Conservation (phyloP, 2,329 filamentous ascomycete species). For the Aotearoamyces nothofagi region DNA sequence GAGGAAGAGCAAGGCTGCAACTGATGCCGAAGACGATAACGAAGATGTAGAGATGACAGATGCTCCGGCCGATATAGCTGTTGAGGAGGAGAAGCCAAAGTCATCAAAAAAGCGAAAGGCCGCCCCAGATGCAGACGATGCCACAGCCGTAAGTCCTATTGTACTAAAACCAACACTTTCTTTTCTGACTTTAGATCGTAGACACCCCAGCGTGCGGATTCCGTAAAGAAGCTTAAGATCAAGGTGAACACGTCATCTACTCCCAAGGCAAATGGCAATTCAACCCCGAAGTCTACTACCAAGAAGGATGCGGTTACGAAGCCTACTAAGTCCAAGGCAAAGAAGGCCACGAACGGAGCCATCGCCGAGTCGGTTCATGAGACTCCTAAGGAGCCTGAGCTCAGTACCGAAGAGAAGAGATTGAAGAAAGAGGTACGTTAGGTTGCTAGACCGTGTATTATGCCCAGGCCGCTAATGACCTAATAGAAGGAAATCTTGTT, state of each 20-base stretch:
- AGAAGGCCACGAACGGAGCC: conserved; percentile 35
- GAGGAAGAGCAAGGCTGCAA: conserved; percentile 25
- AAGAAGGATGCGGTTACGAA: conserved; percentile 16
- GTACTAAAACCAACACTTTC: no score
- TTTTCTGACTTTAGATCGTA: conserved; percentile 21
- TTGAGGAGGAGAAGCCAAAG: conserved; percentile 38
- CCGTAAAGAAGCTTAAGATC: conserved; percentile 53
- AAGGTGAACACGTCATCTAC: conserved; percentile 52
- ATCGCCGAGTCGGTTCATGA: conserved; percentile 37
- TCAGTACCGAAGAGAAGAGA: conserved; percentile 40
- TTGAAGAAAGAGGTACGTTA: conserved; percentile 40
- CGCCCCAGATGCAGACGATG: conserved; percentile 51
- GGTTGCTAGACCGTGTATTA: background rate
- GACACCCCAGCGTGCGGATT: conserved; percentile 43
- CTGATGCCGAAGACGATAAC: conserved; percentile 28
- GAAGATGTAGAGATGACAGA: conserved; percentile 49
- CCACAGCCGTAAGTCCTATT: no score
- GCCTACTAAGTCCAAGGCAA: conserved; percentile 30
- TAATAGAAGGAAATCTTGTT: conserved; percentile 68
- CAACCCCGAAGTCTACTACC: conserved; percentile 15
- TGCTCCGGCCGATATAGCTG: conserved; percentile 31
- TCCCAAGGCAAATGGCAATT: conserved; percentile 42
- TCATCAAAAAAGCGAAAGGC: conserved; percentile 72
- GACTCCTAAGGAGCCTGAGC: conserved; percentile 37
- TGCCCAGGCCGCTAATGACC: conserved; percentile 1